These are phyloP conservation scores for Penicillium glabrum DNA, from an alignment of 2,329 filamentous ascomycete species.

Conservation along the genomic window DNA sequence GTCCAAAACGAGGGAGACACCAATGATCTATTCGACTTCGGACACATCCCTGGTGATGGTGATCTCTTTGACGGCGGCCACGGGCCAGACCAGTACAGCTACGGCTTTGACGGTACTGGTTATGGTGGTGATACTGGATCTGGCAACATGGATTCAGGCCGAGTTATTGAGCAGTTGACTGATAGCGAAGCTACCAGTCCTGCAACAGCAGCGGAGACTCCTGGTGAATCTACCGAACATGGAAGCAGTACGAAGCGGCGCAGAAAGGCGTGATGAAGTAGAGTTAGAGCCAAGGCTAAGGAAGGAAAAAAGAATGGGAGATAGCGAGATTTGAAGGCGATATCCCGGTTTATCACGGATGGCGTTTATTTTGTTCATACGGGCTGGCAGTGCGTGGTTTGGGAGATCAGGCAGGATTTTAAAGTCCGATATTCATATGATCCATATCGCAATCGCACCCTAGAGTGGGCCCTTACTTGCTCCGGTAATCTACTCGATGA, in stretches of 20 bases:
- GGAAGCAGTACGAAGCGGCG: constrained; percentile 34
- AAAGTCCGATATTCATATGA: not conserved
- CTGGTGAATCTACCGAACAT: constrained; percentile 20
- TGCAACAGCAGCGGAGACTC: constrained; percentile 34
- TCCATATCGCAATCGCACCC: not conserved
- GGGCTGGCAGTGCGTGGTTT: not conserved
- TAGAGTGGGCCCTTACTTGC: not conserved
- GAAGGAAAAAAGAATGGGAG: not conserved
- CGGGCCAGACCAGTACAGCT: constrained; percentile 29
- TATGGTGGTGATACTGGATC: constrained; percentile 21
- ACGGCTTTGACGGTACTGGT: constrained; percentile 32
- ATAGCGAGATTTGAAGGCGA: not conserved
- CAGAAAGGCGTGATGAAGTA: constrained; percentile 28
- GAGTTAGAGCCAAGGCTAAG: not conserved
- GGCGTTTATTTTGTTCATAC: not conserved
- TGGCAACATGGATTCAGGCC: constrained; percentile 27
- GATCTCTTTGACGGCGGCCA: constrained; percentile 34
- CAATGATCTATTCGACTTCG: constrained; percentile 45
- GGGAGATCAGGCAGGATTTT: not conserved
- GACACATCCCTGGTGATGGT: constrained; percentile 34
- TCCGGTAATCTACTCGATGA: not conserved
- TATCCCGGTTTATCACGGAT: not conserved
- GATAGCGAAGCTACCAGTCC: constrained; percentile 48
- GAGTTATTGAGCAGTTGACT: constrained; percentile 45
- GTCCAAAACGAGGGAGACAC: constrained; percentile 29